These are phyloP conservation scores for Apodospora peruviana DNA, from an alignment of 495 filamentous ascomycete genomes.

Conservation along the genomic window DNA sequence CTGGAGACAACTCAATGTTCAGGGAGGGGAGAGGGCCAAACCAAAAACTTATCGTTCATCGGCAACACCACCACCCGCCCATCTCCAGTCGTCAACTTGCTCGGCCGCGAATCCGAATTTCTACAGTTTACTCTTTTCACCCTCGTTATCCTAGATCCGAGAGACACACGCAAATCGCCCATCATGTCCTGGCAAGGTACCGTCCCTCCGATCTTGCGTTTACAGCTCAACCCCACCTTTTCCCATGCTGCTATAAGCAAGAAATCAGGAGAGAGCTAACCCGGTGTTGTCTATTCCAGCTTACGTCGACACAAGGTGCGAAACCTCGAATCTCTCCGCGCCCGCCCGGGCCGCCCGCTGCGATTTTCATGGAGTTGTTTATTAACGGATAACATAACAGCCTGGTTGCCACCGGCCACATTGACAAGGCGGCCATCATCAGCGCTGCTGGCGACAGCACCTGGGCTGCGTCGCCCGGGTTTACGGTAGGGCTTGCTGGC, in stretches of 20 bases:
- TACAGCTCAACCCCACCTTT: slow-evolving; percentile 6
- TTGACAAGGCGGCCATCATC: slow-evolving; percentile 87
- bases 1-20: not conserved
- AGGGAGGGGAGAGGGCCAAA: not conserved
- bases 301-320: slow-evolving; percentile 47
- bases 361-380: not conserved
- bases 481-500: slow-evolving; percentile 72
- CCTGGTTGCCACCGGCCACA: slow-evolving; percentile 75
- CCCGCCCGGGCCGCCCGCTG: not conserved
- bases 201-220: not conserved
- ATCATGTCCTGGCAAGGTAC: slow-evolving; percentile 57
- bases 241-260: slow-evolving; percentile 29
- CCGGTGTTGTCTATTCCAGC: slow-evolving; percentile 27
- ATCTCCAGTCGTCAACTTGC: no score
- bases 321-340: not conserved
- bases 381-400: slow-evolving; percentile 32
- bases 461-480: slow-evolving; percentile 70
- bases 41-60: slow-evolving; percentile 12
- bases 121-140: no score
- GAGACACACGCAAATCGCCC: slow-evolving; percentile 15
- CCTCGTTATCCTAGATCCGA: not conserved
- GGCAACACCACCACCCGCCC: slow-evolving; percentile 2
- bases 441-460: slow-evolving; percentile 72
- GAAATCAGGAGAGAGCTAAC: slow-evolving; percentile 30
- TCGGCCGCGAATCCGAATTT: no score